Evolutionary conservation across 495 filamentous ascomycete species (phyloP).

Genomic region (Schizothecium vesticola): DNA sequence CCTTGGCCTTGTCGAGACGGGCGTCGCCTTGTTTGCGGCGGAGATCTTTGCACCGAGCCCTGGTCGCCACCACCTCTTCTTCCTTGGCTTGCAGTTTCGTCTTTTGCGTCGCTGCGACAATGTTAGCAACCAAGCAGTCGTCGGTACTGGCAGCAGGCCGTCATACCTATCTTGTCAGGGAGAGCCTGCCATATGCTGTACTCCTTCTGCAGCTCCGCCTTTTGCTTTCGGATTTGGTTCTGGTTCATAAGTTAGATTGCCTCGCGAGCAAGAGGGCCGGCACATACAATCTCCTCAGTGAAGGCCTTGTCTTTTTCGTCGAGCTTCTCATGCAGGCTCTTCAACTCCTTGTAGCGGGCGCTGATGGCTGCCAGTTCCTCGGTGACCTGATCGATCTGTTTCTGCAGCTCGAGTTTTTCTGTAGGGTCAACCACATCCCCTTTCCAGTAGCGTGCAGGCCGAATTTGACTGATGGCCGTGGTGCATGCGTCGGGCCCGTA

Average conservation of each 20-base stretch:
- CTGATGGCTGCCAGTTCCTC: not conserved
- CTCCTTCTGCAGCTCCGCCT: constrained; percentile 56
- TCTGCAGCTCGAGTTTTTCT: constrained; percentile 46
- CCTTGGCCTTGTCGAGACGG: constrained; percentile 56
- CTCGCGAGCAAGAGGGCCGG: not conserved
- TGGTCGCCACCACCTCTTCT: constrained; percentile 30
- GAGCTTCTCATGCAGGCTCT: not conserved
- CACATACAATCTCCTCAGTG: constrained; percentile 30
- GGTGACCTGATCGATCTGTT: constrained; percentile 30
- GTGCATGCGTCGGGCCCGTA: constrained; percentile 66
- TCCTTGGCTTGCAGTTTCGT: constrained; percentile 40
- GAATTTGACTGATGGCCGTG: constrained; percentile 53
- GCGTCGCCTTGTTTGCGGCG: constrained; percentile 47
- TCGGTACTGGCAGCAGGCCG: too few species aligned
- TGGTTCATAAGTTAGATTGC: constrained; percentile 10
- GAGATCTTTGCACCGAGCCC: constrained; percentile 24
- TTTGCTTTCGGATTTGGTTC: constrained; percentile 29
- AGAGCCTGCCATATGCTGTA: constrained; percentile 57
- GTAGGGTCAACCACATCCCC: constrained; percentile 65
- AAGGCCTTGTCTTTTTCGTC: constrained; percentile 1
- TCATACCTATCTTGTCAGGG: constrained; percentile 62
- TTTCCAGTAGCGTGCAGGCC: constrained; percentile 61
- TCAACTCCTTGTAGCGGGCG: not conserved
- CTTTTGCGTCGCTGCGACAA: constrained; percentile 48
- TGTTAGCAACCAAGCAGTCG: constrained; percentile 18